These are phyloP conservation scores for Paraconiothyrium brasiliense DNA, from an alignment of 2,329 filamentous ascomycete species.

Conservation along the genomic window DNA sequence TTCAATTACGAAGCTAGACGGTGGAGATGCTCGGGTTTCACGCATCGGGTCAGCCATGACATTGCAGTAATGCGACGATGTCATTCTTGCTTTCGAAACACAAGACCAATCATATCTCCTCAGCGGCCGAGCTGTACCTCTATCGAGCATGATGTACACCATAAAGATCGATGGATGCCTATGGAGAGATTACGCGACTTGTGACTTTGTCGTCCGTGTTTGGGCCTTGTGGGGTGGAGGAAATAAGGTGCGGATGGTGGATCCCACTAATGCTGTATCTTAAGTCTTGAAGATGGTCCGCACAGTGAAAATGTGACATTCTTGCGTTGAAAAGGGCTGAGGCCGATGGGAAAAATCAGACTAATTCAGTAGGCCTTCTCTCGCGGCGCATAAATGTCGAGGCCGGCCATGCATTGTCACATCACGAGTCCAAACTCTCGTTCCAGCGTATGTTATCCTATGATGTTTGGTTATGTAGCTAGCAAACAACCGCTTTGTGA, in stretches of 20 bases:
- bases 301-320: background rate
- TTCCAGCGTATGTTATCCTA: too few relatives aligned
- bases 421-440: too few relatives aligned
- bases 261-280: background rate
- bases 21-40: conserved; percentile 2
- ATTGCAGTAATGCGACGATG: conserved; percentile 11
- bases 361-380: too few relatives aligned
- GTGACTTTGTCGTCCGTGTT: background rate
- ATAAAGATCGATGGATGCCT: background rate
- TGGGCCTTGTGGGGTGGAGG: background rate
- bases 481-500: too few relatives aligned
- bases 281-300: background rate
- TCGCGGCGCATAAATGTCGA: too few relatives aligned
- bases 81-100: background rate
- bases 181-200: background rate
- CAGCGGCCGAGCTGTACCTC: background rate
- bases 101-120: background rate
- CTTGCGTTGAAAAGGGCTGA: background rate
- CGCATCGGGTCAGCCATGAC: conserved; percentile 15
- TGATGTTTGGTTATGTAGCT: too few relatives aligned
- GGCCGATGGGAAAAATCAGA: too few relatives aligned
- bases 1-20: background rate
- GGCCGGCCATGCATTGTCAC: too few relatives aligned
- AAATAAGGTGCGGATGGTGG: background rate
- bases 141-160: background rate